phyloP scores from a whole-genome alignment of 257 asterid species.

The Gardenia jasminoides region DNA sequence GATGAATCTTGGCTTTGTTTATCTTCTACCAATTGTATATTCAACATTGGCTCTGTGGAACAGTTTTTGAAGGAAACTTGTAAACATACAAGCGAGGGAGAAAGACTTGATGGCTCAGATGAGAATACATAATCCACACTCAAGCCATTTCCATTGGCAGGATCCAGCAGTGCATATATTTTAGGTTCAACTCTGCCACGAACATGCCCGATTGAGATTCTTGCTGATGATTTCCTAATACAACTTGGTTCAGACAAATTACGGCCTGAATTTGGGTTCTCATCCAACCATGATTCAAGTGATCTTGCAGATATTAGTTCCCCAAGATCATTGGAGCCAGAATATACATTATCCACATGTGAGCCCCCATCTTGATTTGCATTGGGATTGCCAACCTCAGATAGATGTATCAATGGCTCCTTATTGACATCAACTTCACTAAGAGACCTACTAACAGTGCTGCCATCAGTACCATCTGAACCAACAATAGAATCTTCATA shows the following conservation, averaged over 20 bases:
- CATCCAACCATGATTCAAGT: constrained; percentile 94
- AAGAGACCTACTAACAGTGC: constrained; percentile 41
- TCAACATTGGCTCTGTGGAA: constrained; percentile 65
- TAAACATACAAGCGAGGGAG: constrained; percentile 62
- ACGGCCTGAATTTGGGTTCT: constrained; percentile 53
- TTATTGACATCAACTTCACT: constrained; percentile 43
- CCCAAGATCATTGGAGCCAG: constrained; percentile 53
- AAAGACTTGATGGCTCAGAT: constrained; percentile 66
- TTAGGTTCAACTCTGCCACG: constrained; percentile 71
- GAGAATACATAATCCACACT: constrained; percentile 65
- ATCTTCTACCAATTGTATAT: constrained; percentile 62
- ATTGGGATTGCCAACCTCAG: constrained; percentile 57
- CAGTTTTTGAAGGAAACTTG: constrained; percentile 61
- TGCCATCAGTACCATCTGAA: constrained; percentile 49
- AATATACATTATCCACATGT: constrained; percentile 28
- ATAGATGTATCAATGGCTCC: constrained; percentile 63
- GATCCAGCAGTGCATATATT: constrained; percentile 60
- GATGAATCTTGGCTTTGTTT: constrained; percentile 41
- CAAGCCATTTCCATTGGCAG: constrained; percentile 81
- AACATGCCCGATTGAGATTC: constrained; percentile 84
- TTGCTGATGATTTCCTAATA: constrained; percentile 61
- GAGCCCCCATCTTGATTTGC: constrained; percentile 34
- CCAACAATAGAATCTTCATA: constrained; percentile 57
- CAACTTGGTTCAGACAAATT: constrained; percentile 41
- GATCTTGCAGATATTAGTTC: constrained; percentile 72